phyloP scores from a whole-genome alignment of 345 rosid genomes.

The Dipteronia sinensis region DNA sequence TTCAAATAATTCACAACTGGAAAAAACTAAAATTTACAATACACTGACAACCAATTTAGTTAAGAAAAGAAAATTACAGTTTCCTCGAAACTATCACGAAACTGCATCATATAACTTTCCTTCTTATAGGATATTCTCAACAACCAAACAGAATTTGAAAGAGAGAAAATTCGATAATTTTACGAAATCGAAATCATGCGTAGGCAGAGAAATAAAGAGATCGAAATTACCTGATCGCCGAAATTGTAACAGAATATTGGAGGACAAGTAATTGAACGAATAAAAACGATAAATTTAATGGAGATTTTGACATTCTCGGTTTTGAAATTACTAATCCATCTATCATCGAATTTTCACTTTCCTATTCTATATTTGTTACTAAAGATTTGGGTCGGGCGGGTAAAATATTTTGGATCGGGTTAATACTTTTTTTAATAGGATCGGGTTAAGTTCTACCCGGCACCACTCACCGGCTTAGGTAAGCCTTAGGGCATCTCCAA shows the following conservation, averaged over 20 bases:
- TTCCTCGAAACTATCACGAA: background rate
- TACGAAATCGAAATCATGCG: no score
- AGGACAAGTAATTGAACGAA: constrained; percentile 39
- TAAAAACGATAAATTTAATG: constrained; percentile 27
- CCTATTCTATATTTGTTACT: no score
- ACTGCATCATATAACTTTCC: background rate
- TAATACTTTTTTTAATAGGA: no score
- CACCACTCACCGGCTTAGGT: no score
- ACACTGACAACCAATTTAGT: background rate
- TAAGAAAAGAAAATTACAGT: background rate
- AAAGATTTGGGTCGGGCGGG: no score
- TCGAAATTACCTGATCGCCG: constrained; percentile 51
- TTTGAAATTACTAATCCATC: background rate
- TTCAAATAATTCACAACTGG: no score
- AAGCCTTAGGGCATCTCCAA: no score
- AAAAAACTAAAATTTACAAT: background rate
- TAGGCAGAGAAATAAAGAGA: background rate
- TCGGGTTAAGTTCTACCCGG: no score
- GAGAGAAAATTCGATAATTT: background rate
- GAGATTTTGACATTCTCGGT: constrained; percentile 45
- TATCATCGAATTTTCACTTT: no score
- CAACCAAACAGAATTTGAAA: no score
- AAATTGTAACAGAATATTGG: constrained; percentile 31
- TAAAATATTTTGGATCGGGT: no score
- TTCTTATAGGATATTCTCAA: no score